Evolutionary conservation across 441 rosid species (phyloP), one percentile per base, ranked within the genome.

Genomic region (Aleurites moluccanus): DNA sequence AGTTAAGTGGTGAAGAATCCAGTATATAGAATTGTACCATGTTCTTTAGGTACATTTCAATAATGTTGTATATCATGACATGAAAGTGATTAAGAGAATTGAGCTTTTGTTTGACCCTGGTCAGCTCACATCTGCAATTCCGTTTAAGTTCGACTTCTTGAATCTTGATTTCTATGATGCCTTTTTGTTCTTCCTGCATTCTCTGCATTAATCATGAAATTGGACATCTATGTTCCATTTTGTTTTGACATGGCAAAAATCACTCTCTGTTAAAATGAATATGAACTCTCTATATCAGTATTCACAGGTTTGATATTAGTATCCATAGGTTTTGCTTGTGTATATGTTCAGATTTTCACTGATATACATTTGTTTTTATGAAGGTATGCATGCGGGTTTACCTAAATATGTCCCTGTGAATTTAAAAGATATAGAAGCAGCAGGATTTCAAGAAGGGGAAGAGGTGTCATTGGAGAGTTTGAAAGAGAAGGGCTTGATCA

Each of bases 351-450:
- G 18, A 73, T 35, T 14, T 69, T 35, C 35, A 11, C 53, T 71
- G 28, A 56, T 25, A 9, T 66, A 23, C 64, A 4, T 52, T 60
- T 62, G 16, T 73, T 21, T 52, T 52, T 25, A 9, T n/a, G 30
- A 67, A 93, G 97, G 98, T 81, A 93, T 93, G 98, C 90, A 78
- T 74, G 88, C 91, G 33, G 97, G 98, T 30, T 78, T 90, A 74
- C 96, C 99, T 1, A 89, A 88, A 79, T 92, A 85, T 80, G 81
- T 94, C 63, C 98, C 97, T 0, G 85, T 91, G 30, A 92, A 92
- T 82, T 80, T 92, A 52, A 92, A 90, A 79, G 89, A 90, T 83
- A 85, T 92, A 44, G 93, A 85, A 75, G 83, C 85, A 66, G 91
- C 96, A 23, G 94, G 94, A 73, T 94, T 92, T 81, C 82, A 82